A percentile compares a stretch with the other conserved stretches of the same genome.
Conservation (phyloP, 371 early-diverging fungal genomes). For the Racocetra persica region DNA sequence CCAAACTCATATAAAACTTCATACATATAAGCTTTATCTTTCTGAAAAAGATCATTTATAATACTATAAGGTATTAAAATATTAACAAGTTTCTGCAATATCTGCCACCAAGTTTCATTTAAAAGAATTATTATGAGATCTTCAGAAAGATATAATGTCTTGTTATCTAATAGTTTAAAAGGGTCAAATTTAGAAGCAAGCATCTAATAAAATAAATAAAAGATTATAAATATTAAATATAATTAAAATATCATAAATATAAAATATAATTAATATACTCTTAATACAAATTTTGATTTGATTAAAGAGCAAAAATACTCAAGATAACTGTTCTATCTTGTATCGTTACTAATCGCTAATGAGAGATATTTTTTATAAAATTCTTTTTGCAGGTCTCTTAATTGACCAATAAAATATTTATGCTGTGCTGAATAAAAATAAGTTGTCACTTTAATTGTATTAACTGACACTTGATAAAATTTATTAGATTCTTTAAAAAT, state of each 20-base stretch:
- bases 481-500: conserved; percentile 30
- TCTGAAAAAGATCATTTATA: conserved; percentile 10
- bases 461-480: background rate
- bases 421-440: background rate
- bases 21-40: conserved; percentile 19
- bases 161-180: background rate
- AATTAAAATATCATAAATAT: background rate
- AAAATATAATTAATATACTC: background rate
- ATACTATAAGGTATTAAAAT: conserved; percentile 15
- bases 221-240: background rate
- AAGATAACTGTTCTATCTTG: conserved; percentile 8
- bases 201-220: conserved; percentile 1
- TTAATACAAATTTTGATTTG: background rate
- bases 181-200: conserved; percentile 26
- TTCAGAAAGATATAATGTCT: background rate
- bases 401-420: conserved; percentile 20
- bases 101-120: background rate
- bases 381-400: conserved; percentile 17
- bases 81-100: background rate
- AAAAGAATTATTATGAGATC: conserved; percentile 18
- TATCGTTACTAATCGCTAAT: background rate
- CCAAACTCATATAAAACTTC: conserved; percentile 29
- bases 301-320: background rate
- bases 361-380: conserved; percentile 20
- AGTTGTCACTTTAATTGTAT: conserved; percentile 1